Base-by-base conservation (phyloP, 2,329 filamentous ascomycete species). In the Rutstroemia sydowiana region DNA sequence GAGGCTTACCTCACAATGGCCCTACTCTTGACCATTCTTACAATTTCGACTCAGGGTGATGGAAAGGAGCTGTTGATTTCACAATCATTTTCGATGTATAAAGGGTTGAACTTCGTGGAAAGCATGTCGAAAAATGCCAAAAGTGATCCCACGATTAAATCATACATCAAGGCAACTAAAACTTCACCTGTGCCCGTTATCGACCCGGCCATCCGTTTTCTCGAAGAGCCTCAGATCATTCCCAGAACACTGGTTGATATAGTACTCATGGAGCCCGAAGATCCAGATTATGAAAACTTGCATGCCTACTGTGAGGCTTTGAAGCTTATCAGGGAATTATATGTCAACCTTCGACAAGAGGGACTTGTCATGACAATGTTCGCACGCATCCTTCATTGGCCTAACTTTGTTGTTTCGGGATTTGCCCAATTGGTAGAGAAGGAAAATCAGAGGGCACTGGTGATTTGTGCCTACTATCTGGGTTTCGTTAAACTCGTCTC, bases 1-100 rank as follows among this genome's bases (percentile, higher is more conserved):
- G 61, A 65, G 47, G 62, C 63, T 18, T 56, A 58, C 2, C 42
- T 63, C 6, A 48, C 63, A 5, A 63, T 59, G 55, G 53, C 63
- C n/a, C 47, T 63, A 18, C 47, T 65, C 9, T 43, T 65, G 3
- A n/a, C n/a, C n/a, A n/a, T n/a, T n/a, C n/a, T n/a, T n/a, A n/a
- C n/a, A n/a, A n/a, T n/a, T n/a, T n/a, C n/a, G n/a, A n/a, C n/a
- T 26, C 23, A 26, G 23, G 8, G 8, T 4, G 23, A 26, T 26
- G 23, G 8, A 8, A 8, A 26, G 23, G 23, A 26, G 8, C 23
- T 26, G 8, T 26, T 26, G 23, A 26, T 26, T 26, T 4, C 23
- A 4, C 23, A 26, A 26, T 26, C 23, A 8, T 26, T 26, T 26
- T 26, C 23, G 23, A 4, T 26, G 23, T 26, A 26, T 26, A 26